Percentiles rank a stretch among this genome's conserved stretches.
These are phyloP conservation scores for Periconia sp. DNA, from an alignment of 2,329 filamentous ascomycete genomes.

Conservation along the genomic window DNA sequence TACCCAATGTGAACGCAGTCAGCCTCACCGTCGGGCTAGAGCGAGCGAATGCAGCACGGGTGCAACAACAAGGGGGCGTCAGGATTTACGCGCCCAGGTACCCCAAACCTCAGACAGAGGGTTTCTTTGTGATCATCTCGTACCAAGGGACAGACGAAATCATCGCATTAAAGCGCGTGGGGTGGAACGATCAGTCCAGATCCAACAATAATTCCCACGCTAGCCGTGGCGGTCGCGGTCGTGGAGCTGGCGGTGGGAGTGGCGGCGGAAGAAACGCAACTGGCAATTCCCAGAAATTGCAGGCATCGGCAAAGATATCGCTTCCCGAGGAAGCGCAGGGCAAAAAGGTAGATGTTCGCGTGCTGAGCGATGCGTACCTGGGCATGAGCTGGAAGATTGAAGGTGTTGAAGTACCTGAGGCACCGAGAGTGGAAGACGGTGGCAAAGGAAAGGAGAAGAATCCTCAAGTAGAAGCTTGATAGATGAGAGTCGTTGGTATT, in stretches of 20 bases:
- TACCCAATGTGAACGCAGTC: constrained; percentile 62
- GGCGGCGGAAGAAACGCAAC: constrained; percentile 11
- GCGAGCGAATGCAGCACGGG: constrained; percentile 61
- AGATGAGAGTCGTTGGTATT: too few species aligned
- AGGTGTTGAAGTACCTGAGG: constrained; percentile 54
- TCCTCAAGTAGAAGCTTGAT: too few species aligned
- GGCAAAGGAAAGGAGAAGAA: constrained; percentile 20
- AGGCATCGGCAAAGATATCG: constrained; percentile 61
- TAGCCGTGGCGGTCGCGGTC: constrained; percentile 3
- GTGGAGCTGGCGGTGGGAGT: constrained; percentile 15
- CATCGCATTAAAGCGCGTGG: constrained; percentile 80
- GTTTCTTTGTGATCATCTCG: constrained; percentile 83
- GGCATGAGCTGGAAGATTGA: constrained; percentile 67
- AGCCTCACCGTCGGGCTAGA: constrained; percentile 65
- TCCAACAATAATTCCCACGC: not conserved
- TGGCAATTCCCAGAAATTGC: constrained; percentile 43
- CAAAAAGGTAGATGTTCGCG: constrained; percentile 69
- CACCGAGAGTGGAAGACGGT: constrained; percentile 31
- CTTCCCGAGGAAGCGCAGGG: constrained; percentile 57
- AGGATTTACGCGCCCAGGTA: constrained; percentile 86
- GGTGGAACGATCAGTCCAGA: constrained; percentile 59
- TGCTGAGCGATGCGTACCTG: constrained; percentile 86
- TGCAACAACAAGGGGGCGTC: constrained; percentile 28
- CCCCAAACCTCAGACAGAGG: constrained; percentile 92
- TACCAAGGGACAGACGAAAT: constrained; percentile 71